Percentiles rank a stretch among this genome's conserved stretches.
Evolutionary conservation across 140 eudicot species (phyloP).

Genomic region (Cichorium intybus): DNA sequence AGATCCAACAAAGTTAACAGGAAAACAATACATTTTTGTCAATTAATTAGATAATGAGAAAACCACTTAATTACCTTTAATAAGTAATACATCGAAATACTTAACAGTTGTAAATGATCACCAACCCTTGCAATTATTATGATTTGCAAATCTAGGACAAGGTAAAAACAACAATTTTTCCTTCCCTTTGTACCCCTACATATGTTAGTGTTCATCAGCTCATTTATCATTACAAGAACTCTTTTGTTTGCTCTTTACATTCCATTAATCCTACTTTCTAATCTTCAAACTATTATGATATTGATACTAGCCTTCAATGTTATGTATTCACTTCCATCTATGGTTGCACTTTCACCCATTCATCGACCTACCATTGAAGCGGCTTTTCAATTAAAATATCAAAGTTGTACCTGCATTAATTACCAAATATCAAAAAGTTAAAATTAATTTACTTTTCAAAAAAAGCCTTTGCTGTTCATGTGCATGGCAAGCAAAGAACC

Average conservation of each 20-base stretch:
- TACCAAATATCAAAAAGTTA: constrained; percentile 15
- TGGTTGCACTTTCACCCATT: constrained; percentile 68
- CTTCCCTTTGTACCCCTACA: constrained; percentile 40
- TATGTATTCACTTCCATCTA: constrained; percentile 23
- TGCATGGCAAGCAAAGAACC: constrained; percentile 62
- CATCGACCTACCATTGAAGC: constrained; percentile 75
- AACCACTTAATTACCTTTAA: too few species aligned
- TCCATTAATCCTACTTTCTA: constrained; percentile 30
- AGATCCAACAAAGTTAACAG: background rate
- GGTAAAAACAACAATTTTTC: constrained; percentile 13
- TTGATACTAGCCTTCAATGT: too few species aligned
- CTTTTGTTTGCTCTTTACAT: constrained; percentile 28
- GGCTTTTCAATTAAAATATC: constrained; percentile 71
- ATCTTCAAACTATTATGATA: constrained; percentile 28
- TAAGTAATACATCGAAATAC: too few species aligned
- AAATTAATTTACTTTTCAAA: constrained; percentile 56
- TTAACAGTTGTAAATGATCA: constrained; percentile 12
- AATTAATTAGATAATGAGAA: background rate
- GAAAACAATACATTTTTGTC: background rate
- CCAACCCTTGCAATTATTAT: constrained; percentile 34
- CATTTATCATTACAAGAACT: constrained; percentile 43
- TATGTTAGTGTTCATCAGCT: constrained; percentile 42
- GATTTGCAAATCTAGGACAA: constrained; percentile 32
- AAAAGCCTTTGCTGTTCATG: constrained; percentile 66
- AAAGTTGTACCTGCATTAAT: constrained; percentile 71